Conservation (phyloP, 805 yeast genomes). For the Candida khao-thaluensis region DNA sequence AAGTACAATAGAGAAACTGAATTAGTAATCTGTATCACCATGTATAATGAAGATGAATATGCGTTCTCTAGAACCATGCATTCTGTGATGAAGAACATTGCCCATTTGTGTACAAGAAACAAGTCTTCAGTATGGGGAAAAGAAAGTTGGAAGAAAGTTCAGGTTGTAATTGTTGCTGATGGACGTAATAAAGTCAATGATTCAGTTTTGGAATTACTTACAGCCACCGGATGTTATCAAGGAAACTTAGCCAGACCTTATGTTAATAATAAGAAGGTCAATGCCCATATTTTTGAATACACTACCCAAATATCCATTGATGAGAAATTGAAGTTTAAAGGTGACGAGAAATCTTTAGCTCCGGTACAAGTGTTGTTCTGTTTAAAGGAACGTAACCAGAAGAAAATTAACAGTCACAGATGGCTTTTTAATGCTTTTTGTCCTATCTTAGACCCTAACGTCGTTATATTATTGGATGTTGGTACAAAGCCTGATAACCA, state of each 20-base stretch:
- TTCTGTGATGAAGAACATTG: constrained; percentile 88
- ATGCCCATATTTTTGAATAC: constrained; percentile 92
- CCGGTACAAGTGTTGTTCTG: constrained; percentile 95
- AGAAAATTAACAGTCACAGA: constrained; percentile 95
- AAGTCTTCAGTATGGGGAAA: constrained; percentile 92
- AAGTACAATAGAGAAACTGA: constrained; percentile 90
- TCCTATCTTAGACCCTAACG: constrained; percentile 89
- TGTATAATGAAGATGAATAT: constrained; percentile 94
- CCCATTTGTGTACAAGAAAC: constrained; percentile 78
- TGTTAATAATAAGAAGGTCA: constrained; percentile 88
- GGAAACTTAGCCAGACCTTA: constrained; percentile 95
- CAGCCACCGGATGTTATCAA: constrained; percentile 96
- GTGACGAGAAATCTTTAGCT: constrained; percentile 84
- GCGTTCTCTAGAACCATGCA: constrained; percentile 92
- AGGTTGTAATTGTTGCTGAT: constrained; percentile 87
- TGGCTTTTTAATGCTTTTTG: constrained; percentile 97
- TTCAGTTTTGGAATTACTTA: constrained; percentile 80
- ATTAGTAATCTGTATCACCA: constrained; percentile 86
- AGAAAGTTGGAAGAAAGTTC: constrained; percentile 96
- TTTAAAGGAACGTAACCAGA: constrained; percentile 85
- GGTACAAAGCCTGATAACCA: constrained; percentile 92
- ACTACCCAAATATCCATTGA: constrained; percentile 94
- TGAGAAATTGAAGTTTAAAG: constrained; percentile 83
- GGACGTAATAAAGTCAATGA: constrained; percentile 88
- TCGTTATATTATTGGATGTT: constrained; percentile 87